Base-by-base conservation (phyloP, 1,139 yeast species). In the Geotrichum candidum region DNA sequence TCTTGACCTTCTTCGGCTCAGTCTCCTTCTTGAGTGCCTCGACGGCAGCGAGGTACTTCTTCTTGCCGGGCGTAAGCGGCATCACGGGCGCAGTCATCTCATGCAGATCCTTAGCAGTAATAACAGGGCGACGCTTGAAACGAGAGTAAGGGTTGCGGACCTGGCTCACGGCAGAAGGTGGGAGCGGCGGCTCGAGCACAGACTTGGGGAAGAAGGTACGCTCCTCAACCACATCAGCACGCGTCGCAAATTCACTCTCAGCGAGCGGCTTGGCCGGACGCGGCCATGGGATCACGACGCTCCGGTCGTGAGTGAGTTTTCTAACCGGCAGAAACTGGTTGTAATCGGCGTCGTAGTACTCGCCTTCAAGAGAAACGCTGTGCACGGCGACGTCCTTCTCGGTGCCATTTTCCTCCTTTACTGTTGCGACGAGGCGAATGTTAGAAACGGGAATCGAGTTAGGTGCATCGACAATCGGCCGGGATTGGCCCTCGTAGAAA, bases 261-360 rank as follows among this genome's bases (percentile, higher is more conserved):
- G 82, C 82, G n/a, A 78, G 76, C 9, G 81, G 79, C 48, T 84
- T 86, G 6, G 66, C 63, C 1, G 96, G 96, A 66, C 84, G 82
- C 53, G 98, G 98, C 96, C 96, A 92, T 61, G 98, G 97, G 60
- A 92, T 84, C 56, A 84, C 84, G 62, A 90, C 77, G 53, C 83
- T 83, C 46, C 78, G 77, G 68, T 90, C 91, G 67, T 83, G 81
- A 67, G 82, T 84, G 18, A 92, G 90, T 67, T 84, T 83, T 76
- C 98, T 84, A 65, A 82, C 82, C 27, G 96, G 96, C 78, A 90
- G 77, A 80, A 88, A 83, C 70, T 81, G 80, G 73, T 86, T 87
- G 74, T 87, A 86, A 68, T 88, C 84, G 58, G 83, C 84, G 72
- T 91, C 96, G 74, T 82, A 92, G 72, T 88, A 87, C 15, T 60